A percentile compares a stretch with the other conserved stretches of the same genome.
phyloP scores from a whole-genome alignment of 129 eudicot species.

The Pulicaria dysenterica region DNA sequence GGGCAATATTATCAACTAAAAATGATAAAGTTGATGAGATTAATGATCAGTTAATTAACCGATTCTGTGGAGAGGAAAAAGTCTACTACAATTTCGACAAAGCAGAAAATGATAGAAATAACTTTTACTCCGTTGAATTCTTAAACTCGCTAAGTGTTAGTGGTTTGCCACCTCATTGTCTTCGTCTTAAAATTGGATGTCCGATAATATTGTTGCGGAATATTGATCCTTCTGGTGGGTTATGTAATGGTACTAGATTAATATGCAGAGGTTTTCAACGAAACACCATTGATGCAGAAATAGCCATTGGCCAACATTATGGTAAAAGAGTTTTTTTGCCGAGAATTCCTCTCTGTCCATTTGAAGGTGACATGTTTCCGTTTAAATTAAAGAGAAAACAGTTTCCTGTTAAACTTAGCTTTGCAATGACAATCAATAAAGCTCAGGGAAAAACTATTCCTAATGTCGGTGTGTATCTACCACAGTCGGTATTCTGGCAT shows the following conservation, averaged over 20 bases:
- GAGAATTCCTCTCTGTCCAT: not conserved
- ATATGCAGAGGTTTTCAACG: too few species aligned
- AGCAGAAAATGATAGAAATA: too few species aligned
- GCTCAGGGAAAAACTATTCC: too few species aligned
- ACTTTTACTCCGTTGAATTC: not conserved
- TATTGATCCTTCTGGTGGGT: too few species aligned
- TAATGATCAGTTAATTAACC: not conserved
- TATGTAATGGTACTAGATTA: too few species aligned
- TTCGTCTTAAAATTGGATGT: not conserved
- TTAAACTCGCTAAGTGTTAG: not conserved
- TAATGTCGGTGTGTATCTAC: too few species aligned
- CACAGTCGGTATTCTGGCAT: too few species aligned
- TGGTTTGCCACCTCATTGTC: not conserved
- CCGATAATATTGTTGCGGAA: too few species aligned
- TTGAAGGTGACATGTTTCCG: not conserved
- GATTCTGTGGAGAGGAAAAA: not conserved
- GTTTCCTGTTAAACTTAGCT: not conserved
- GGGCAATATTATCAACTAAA: not conserved
- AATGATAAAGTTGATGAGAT: not conserved
- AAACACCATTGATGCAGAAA: too few species aligned
- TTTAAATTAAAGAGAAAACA: too few species aligned
- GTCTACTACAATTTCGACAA: too few species aligned
- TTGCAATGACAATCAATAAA: conserved; percentile 2
- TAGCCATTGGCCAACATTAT: not conserved
- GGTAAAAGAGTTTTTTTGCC: not conserved